Evolutionary conservation across 2,329 filamentous ascomycete genomes (phyloP), one percentile per base, ranked within the genome.

Genomic region (Cytospora chrysosperma): DNA sequence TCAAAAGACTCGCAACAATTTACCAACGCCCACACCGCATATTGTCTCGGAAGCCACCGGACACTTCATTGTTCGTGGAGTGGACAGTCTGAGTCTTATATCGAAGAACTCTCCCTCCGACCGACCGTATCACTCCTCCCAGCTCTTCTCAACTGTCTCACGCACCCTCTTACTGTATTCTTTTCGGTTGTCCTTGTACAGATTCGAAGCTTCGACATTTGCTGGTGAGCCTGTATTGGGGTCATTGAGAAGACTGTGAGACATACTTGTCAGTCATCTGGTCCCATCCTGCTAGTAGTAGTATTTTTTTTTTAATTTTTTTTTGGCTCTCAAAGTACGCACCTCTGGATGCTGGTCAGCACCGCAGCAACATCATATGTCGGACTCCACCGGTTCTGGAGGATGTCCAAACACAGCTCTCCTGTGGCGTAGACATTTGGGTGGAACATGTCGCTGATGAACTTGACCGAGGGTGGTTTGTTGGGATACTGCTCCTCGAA

Each of bases 401-500:
- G 78, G 69, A 99, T 99, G 74, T 99, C 95, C 69, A 99, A 80
- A 74, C 95, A 99, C 57, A 99, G 84, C 80, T 99, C 95, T 66
- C 95, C 95, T 0, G 93, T 98, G 59, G 91, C 93, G 75, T 99
- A 99, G 63, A 99, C 95, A 74, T 99, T 99, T 21, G 95, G 95
- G 72, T 99, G 95, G 77, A 99, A 99, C 95, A 99, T 99, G 76
- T 95, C 88, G 77, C 92, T 96, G 75, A 99, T 96, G 76, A 99
- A 99, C 75, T 98, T 98, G 79, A 98, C 95, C 37, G 93, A 91
- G 0, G 95, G 95, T 6, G 95, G 95, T 76, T 98, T 98, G 80
- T 98, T 99, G 32, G 95, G 95, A 72, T 99, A 99, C 73, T 97
- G 93, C 77, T 99, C 95, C 75, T 98, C 95, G 71, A 99, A 99